Conservation (phyloP, 768 basidiomycete species). For the Ramaria rubella region DNA sequence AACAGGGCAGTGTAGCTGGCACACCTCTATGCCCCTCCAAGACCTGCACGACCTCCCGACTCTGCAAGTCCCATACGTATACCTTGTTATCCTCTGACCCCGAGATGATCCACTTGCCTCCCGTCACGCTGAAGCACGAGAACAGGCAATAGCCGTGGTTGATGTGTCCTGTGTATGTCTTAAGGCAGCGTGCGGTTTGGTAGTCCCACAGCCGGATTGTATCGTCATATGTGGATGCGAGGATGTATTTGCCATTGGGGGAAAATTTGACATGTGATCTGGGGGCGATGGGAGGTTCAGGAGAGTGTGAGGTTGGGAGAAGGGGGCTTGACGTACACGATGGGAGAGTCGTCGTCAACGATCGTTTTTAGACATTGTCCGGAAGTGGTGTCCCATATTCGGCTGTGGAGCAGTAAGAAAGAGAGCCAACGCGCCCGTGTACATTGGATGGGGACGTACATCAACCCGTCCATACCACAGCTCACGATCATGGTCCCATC, state of each 20-base stretch:
- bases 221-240: conserved; percentile 91
- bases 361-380: conserved; percentile 97
- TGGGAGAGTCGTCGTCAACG: conserved; percentile 93
- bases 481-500: conserved; percentile 94
- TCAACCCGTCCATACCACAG: conserved; percentile 93
- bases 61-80: conserved; percentile 87
- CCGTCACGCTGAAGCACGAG: conserved; percentile 63
- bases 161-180: conserved; percentile 83
- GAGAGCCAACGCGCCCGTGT: background rate
- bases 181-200: conserved; percentile 83
- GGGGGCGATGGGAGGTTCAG: conserved; percentile 4
- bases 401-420: conserved; percentile 41
- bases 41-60: conserved; percentile 64
- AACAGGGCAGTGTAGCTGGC: conserved; percentile 15
- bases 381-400: conserved; percentile 95
- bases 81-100: conserved; percentile 89
- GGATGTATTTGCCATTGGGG: conserved; percentile 83
- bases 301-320: background rate
- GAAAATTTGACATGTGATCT: conserved; percentile 89
- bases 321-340: conserved; percentile 55
- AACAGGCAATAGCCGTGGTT: conserved; percentile 82
- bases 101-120: conserved; percentile 69
- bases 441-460: conserved; percentile 53
- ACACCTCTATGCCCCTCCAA: conserved; percentile 78
- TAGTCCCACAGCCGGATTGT: conserved; percentile 94